A percentile compares a stretch with the other conserved stretches of the same genome.
Conservation (phyloP, 805 yeast genomes). For the Blastobotrys robertii region DNA sequence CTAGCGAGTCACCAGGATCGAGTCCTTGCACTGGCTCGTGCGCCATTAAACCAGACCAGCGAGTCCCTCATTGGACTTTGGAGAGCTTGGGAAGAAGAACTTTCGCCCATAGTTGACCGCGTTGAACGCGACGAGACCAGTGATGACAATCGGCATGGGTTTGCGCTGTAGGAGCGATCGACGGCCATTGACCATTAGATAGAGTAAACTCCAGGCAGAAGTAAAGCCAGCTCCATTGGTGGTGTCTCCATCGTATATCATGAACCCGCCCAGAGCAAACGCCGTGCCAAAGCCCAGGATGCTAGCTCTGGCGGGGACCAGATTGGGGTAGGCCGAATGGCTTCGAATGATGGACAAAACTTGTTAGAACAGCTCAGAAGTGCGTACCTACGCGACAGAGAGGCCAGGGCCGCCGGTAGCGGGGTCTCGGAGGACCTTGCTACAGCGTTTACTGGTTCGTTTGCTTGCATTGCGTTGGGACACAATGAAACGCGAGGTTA, state of each 20-base stretch:
- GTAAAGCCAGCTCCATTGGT: constrained; percentile 71
- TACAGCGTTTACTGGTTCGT: background rate
- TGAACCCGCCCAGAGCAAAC: constrained; percentile 29
- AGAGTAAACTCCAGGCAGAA: constrained; percentile 69
- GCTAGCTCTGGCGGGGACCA: constrained; percentile 14
- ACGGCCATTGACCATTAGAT: constrained; percentile 56
- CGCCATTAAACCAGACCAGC: too few relatives aligned
- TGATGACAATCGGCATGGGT: constrained; percentile 46
- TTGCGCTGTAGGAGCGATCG: constrained; percentile 36
- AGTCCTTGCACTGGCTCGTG: too few relatives aligned
- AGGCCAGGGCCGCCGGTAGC: constrained; percentile 17
- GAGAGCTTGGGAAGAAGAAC: constrained; percentile 39
- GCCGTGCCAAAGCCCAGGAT: constrained; percentile 19
- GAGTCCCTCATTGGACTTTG: background rate
- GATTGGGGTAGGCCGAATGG: constrained; percentile 9
- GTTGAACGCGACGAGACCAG: constrained; percentile 51
- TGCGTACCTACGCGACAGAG: constrained; percentile 13
- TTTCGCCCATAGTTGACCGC: constrained; percentile 60
- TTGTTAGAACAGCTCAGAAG: background rate
- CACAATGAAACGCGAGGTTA: too few relatives aligned
- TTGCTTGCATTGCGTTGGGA: background rate
- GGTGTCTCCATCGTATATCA: constrained; percentile 67
- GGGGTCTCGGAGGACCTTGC: constrained; percentile 15
- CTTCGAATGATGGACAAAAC: constrained; percentile 9
- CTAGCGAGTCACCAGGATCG: too few relatives aligned